phyloP scores from a whole-genome alignment of 352 stramenopile species.

The Pythium phragmiticola region DNA sequence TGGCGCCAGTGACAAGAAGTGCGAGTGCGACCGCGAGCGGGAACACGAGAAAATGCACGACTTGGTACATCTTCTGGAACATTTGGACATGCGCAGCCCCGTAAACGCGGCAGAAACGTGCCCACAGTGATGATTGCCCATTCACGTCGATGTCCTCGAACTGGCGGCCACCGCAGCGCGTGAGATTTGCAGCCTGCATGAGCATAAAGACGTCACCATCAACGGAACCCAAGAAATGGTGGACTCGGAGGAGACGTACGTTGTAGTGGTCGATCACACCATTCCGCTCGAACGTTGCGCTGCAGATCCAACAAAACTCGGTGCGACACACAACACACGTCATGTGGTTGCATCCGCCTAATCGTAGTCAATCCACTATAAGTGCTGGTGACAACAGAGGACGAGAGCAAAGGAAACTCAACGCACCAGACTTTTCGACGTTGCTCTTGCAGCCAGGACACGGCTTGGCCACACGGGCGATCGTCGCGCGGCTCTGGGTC shows the following conservation, averaged over 20 bases:
- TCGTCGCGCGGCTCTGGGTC: too few relatives aligned
- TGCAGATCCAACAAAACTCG: too few relatives aligned
- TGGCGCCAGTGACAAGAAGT: background rate
- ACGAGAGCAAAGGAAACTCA: too few relatives aligned
- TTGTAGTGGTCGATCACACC: background rate
- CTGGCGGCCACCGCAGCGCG: background rate
- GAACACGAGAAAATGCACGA: background rate
- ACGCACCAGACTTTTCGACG: too few relatives aligned
- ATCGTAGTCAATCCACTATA: too few relatives aligned
- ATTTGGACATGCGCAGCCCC: background rate
- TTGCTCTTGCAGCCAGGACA: too few relatives aligned
- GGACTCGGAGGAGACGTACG: background rate
- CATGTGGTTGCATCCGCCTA: too few relatives aligned
- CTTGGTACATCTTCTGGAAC: background rate
- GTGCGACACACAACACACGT: too few relatives aligned
- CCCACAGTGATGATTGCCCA: background rate
- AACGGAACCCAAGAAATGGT: background rate
- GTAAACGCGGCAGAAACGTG: background rate
- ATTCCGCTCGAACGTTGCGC: too few relatives aligned
- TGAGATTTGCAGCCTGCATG: background rate
- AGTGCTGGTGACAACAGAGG: too few relatives aligned
- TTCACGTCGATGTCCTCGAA: background rate
- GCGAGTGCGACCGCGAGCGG: background rate
- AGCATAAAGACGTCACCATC: background rate
- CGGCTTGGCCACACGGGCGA: too few relatives aligned